Evolutionary conservation across 2,329 filamentous ascomycete species (phyloP).

Genomic region (Graphilbum sp.): DNA sequence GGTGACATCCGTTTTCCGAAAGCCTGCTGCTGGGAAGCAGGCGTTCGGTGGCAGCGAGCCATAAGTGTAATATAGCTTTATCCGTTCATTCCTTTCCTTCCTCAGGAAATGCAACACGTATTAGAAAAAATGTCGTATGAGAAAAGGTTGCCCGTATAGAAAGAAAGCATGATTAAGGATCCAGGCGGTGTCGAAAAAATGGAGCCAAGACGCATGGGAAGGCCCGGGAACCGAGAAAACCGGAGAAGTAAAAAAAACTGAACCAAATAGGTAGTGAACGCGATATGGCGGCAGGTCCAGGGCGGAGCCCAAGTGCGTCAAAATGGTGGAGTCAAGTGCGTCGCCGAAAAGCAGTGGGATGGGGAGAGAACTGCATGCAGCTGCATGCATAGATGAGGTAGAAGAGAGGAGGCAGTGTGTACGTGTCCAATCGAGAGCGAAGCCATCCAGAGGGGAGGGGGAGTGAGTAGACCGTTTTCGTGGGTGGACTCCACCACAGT

Average conservation of each 20-base stretch:
- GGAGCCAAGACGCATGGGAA: background rate
- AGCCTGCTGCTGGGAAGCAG: constrained; percentile 13
- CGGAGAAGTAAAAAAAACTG: background rate
- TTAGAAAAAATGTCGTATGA: constrained; percentile 17
- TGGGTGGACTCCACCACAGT: background rate
- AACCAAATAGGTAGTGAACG: background rate
- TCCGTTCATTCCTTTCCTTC: constrained; percentile 1
- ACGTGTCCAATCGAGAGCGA: background rate
- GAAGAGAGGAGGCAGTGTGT: background rate
- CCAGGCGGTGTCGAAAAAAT: background rate
- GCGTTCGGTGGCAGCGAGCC: constrained; percentile 14
- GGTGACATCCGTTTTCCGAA: constrained; percentile 3
- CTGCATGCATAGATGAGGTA: background rate
- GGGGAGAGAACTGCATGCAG: background rate
- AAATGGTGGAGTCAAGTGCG: background rate
- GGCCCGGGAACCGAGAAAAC: background rate
- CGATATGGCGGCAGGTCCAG: background rate
- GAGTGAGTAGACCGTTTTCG: background rate
- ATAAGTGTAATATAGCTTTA: constrained; percentile 12
- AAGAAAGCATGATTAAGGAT: background rate
- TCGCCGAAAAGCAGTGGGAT: background rate
- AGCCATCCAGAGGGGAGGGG: background rate
- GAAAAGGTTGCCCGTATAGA: background rate
- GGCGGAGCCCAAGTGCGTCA: background rate
- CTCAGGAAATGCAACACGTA: constrained; percentile 12